phyloP scores from a whole-genome alignment of 1,139 yeast genomes.

The Protomyces inouyei region DNA sequence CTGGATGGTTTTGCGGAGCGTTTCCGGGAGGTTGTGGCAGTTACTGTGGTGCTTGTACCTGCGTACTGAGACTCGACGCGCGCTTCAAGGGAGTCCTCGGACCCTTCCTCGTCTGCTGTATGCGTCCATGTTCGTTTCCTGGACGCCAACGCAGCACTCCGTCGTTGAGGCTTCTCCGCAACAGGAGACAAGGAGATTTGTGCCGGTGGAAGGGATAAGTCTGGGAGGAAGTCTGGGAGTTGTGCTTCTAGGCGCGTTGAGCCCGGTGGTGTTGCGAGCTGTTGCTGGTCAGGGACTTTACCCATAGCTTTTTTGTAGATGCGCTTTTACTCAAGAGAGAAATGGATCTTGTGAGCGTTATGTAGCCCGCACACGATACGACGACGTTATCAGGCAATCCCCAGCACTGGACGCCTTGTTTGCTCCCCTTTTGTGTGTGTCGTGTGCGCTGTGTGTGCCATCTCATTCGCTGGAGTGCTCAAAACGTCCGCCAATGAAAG shows the following conservation, averaged over 20 bases:
- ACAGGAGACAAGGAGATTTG: background rate
- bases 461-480: background rate
- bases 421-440: background rate
- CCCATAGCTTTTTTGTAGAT: background rate
- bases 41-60: background rate
- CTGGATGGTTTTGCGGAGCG: slow-evolving; percentile 37
- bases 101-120: background rate
- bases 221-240: slow-evolving; percentile 14
- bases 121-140: background rate
- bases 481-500: no score
- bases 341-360: background rate
- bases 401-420: no score
- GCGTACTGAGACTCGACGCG: background rate
- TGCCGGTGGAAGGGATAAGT: slow-evolving; percentile 6
- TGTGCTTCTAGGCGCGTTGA: slow-evolving; percentile 6
- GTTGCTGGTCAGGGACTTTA: background rate
- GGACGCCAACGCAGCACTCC: background rate
- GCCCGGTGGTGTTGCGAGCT: slow-evolving; percentile 19
- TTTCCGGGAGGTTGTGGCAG: background rate
- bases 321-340: no score
- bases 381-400: no score
- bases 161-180: background rate
- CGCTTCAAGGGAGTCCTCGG: background rate
- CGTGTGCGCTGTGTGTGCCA: background rate
- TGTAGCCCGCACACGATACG: no score